A percentile compares a stretch with the other conserved stretches of the same genome.
Conservation (phyloP, 257 asterid species). For the Haberlea rhodopensis region DNA sequence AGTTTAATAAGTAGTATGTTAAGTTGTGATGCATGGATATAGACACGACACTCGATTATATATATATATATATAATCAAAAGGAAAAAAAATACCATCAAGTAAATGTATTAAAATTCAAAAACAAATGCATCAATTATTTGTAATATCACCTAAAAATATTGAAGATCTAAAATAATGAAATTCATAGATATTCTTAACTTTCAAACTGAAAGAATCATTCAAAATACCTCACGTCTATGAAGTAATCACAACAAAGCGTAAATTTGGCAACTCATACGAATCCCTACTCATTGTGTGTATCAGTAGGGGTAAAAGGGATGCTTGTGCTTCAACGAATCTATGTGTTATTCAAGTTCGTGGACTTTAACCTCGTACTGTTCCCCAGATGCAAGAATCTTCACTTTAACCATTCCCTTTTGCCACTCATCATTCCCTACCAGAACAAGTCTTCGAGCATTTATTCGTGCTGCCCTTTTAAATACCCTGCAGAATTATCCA, state of each 20-base stretch:
- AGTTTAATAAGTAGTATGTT: too few relatives aligned
- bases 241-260: too few relatives aligned
- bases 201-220: too few relatives aligned
- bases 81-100: too few relatives aligned
- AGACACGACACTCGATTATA: too few relatives aligned
- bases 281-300: background rate
- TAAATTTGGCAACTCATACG: background rate
- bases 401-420: conserved; percentile 80
- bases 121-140: too few relatives aligned
- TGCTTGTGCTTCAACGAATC: background rate
- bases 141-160: too few relatives aligned
- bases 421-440: conserved; percentile 87
- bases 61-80: too few relatives aligned
- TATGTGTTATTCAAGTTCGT: conserved; percentile 52
- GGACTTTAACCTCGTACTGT: conserved; percentile 65
- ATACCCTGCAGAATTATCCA: conserved; percentile 53
- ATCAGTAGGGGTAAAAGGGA: background rate
- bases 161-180: too few relatives aligned
- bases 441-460: conserved; percentile 75
- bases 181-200: too few relatives aligned
- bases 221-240: background rate
- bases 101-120: too few relatives aligned
- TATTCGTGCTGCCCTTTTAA: conserved; percentile 73
- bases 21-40: too few relatives aligned
- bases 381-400: conserved; percentile 80